phyloP scores from a whole-genome alignment of 805 yeast genomes.

The Teunomyces cretensis region DNA sequence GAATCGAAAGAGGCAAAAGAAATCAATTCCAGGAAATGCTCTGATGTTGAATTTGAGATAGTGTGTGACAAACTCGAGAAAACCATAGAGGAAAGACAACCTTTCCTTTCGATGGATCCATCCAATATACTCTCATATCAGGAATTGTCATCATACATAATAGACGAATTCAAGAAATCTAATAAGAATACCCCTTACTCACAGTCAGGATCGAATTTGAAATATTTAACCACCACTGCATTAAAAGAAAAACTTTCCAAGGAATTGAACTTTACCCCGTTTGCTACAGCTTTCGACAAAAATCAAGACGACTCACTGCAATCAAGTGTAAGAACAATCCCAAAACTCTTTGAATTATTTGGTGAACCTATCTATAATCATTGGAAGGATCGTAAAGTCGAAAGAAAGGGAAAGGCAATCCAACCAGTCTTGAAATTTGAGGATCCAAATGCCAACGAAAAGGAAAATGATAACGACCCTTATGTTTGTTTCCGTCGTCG shows the following conservation, averaged over 20 bases:
- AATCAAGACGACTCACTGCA: constrained; percentile 21
- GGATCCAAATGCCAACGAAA: constrained; percentile 69
- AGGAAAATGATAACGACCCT: constrained; percentile 87
- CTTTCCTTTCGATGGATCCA: constrained; percentile 85
- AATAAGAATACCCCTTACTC: constrained; percentile 25
- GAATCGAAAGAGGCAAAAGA: constrained; percentile 11
- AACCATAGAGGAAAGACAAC: constrained; percentile 77
- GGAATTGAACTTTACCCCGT: constrained; percentile 55
- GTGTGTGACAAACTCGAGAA: constrained; percentile 73
- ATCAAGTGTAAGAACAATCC: constrained; percentile 43
- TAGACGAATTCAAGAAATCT: constrained; percentile 31
- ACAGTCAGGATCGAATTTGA: constrained; percentile 28
- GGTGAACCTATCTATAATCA: constrained; percentile 74
- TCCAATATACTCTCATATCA: constrained; percentile 65
- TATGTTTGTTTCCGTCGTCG: constrained; percentile 94
- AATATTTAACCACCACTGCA: constrained; percentile 50
- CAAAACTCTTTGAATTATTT: constrained; percentile 50
- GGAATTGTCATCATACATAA: constrained; percentile 58
- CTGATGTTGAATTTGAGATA: constrained; percentile 85
- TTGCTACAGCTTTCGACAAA: constrained; percentile 59
- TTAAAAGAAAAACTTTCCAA: constrained; percentile 58
- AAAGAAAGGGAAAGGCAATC: constrained; percentile 65
- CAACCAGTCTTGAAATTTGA: constrained; percentile 80
- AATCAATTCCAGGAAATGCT: constrained; percentile 34
- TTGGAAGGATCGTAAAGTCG: constrained; percentile 76